Evolutionary conservation across 352 stramenopile species (phyloP), one percentile per base, ranked within the genome.

Genomic region (Blastocystis hominis): DNA sequence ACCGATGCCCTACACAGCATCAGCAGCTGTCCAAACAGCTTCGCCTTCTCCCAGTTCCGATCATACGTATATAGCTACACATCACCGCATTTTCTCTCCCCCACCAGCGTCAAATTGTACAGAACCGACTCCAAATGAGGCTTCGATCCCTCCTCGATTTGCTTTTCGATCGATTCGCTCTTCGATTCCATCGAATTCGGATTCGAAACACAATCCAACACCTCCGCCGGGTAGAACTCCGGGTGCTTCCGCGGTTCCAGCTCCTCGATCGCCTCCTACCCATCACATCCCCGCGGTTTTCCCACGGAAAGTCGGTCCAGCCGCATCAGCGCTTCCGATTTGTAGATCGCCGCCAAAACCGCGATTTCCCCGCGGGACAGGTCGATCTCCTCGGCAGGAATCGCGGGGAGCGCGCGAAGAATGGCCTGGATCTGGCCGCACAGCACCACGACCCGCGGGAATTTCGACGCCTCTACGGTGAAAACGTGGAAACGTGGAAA

Each of bases 91-190:
- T 10, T 20, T 4, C 17, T 4, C 2, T 36, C 3, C 40, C n/a
- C 0, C 24, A 84, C 47, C 9, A 84, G 72, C 15, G 72, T 66
- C 3, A 64, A 7, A 34, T 84, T 84, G 38, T 84, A 84, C 40
- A 84, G 40, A 3, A 84, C 9, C 7, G 50, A 4, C 44, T 84
- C 72, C 50, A 84, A 24, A 44, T 69, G 55, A 1, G 47, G 53
- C 15, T 44, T 44, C 15, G 42, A 10, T 4, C 44, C 44, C 55
- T 68, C 50, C 6, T 44, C 10, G 3, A 66, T 66, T 5, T 15
- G 30, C 42, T 84, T 20, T 7, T 84, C 72, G 20, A 84, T 3
- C 40, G 30, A 38, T 20, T 64, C 72, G 0, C 36, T 13, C 4
- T 68, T 34, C n/a, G 20, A 13, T 15, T 36, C 47, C 30, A 84